These are phyloP conservation scores for Lachnellula arida DNA, from an alignment of 2,329 filamentous ascomycete species.

Conservation along the genomic window DNA sequence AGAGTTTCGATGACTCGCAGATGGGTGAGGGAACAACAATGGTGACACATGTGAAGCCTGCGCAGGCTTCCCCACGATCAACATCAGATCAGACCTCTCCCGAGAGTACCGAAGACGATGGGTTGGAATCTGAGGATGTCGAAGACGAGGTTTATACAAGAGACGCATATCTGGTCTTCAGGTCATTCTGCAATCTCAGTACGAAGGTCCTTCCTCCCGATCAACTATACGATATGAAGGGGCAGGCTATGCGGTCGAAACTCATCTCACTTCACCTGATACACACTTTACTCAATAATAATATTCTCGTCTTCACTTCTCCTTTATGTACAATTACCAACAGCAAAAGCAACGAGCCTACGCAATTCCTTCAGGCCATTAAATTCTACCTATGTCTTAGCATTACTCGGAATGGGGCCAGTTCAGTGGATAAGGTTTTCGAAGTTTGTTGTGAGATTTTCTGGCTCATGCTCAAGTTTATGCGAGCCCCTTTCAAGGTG, in stretches of 20 bases:
- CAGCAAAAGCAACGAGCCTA: constrained; percentile 82
- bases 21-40: constrained; percentile 63
- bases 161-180: constrained; percentile 94
- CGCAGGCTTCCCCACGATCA: constrained; percentile 39
- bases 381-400: constrained; percentile 97
- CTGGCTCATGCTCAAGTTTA: constrained; percentile 92
- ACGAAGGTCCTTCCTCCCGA: constrained; percentile 87
- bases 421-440: constrained; percentile 86
- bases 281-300: constrained; percentile 91
- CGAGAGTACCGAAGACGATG: constrained; percentile 52
- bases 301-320: constrained; percentile 85
- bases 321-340: constrained; percentile 89
- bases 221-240: constrained; percentile 86
- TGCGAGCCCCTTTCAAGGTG: constrained; percentile 90
- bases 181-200: constrained; percentile 95
- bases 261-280: constrained; percentile 92
- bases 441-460: constrained; percentile 97
- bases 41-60: constrained; percentile 56
- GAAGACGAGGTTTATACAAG: constrained; percentile 97
- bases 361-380: constrained; percentile 86
- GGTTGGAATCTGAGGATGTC: constrained; percentile 55
- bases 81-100: constrained; percentile 49
- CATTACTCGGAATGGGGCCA: constrained; percentile 90
- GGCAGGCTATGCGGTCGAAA: constrained; percentile 96
- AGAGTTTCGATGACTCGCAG: constrained; percentile 62